Evolutionary conservation across 176 grass and related monocot species (phyloP).

Genomic region (Ensete ventricosum): DNA sequence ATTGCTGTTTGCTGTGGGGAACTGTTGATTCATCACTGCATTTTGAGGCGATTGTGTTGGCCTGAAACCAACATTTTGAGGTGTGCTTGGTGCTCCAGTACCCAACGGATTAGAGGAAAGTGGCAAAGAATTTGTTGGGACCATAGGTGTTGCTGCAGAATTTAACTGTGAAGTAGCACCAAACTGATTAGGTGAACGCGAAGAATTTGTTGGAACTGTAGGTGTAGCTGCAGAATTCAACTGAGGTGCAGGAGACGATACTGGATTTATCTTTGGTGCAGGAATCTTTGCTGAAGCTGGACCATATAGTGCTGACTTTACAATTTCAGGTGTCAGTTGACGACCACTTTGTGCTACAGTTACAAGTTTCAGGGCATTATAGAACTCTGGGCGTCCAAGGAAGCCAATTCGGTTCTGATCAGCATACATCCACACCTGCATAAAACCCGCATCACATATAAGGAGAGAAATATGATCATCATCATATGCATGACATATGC

Average conservation of each 20-base stretch:
- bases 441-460: slow-evolving; percentile 3
- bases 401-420: slow-evolving; percentile 88
- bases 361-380: slow-evolving; percentile 83
- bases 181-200: slow-evolving; percentile 3
- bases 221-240: slow-evolving; percentile 30
- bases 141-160: slow-evolving; percentile 23
- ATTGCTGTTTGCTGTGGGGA: slow-evolving; percentile 36
- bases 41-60: slow-evolving; percentile 37
- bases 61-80: slow-evolving; percentile 49
- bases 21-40: slow-evolving; percentile 58
- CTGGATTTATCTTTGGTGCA: slow-evolving; percentile 60
- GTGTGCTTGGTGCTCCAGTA: slow-evolving; percentile 21
- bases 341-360: slow-evolving; percentile 95
- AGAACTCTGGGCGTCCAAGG: slow-evolving; percentile 92
- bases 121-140: slow-evolving; percentile 20
- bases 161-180: slow-evolving; percentile 28
- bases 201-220: slow-evolving; percentile 22
- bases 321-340: slow-evolving; percentile 77
- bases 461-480: neutral
- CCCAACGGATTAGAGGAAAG: slow-evolving; percentile 41
- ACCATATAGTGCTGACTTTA: slow-evolving; percentile 82
- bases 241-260: slow-evolving; percentile 23
- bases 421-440: slow-evolving; percentile 94
- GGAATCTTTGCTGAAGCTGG: slow-evolving; percentile 87
- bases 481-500: neutral